phyloP scores from a whole-genome alignment of 805 yeast genomes.

The Cyberlindnera maclurae region DNA sequence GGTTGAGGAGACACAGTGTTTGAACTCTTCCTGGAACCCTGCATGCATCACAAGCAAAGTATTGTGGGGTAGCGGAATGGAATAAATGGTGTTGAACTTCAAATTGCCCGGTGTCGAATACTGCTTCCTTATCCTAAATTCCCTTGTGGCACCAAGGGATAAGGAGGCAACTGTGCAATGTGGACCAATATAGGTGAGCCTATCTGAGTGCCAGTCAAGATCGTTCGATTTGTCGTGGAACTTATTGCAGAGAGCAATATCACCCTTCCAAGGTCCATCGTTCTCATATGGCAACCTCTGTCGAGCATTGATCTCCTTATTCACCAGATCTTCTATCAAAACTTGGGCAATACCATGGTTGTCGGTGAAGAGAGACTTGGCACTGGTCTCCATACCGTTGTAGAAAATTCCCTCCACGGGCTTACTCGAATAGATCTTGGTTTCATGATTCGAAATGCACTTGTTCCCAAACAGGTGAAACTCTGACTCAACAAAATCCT shows the following conservation, averaged over 20 bases:
- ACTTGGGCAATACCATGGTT: conserved; percentile 34
- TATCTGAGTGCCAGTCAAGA: conserved; percentile 73
- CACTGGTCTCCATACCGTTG: conserved; percentile 34
- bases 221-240: conserved; percentile 43
- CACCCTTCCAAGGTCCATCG: conserved; percentile 40
- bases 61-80: conserved; percentile 65
- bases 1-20: conserved; percentile 53
- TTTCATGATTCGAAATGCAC: conserved; percentile 52
- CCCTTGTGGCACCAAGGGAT: conserved; percentile 63
- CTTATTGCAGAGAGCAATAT: conserved; percentile 48
- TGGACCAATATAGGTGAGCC: conserved; percentile 67
- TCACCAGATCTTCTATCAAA: conserved; percentile 34
- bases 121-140: conserved; percentile 48
- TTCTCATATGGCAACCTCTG: conserved; percentile 32
- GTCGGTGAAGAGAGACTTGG: conserved; percentile 29
- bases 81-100: conserved; percentile 28
- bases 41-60: conserved; percentile 67
- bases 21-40: conserved; percentile 70
- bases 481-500: conserved; percentile 33
- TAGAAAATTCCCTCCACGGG: conserved; percentile 23
- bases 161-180: conserved; percentile 60
- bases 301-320: conserved; percentile 27
- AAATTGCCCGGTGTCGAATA: conserved; percentile 24
- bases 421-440: conserved; percentile 30
- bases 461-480: conserved; percentile 59